Evolutionary conservation across 2,329 filamentous ascomycete genomes (phyloP).

Genomic region (Penicillium sp.): DNA sequence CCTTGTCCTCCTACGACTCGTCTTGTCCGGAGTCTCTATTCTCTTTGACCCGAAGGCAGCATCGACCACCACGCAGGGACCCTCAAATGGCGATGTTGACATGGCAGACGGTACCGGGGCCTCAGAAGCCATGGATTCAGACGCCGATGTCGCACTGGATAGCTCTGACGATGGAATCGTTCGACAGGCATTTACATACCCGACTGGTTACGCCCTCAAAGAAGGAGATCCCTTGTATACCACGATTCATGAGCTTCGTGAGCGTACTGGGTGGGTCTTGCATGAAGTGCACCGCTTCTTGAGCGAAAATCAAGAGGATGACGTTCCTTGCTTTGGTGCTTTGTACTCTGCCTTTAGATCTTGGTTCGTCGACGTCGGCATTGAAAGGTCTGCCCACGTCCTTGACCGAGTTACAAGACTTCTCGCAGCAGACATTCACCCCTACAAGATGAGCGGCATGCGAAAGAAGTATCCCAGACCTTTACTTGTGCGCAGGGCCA

Average conservation of each 20-base stretch:
- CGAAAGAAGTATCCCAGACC: conserved; percentile 91
- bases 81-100: conserved; percentile 46
- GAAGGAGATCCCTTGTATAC: conserved; percentile 66
- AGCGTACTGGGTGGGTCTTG: conserved; percentile 75
- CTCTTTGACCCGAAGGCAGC: conserved; percentile 81
- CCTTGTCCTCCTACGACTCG: conserved; percentile 81
- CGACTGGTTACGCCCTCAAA: conserved; percentile 79
- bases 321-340: conserved; percentile 91
- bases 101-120: conserved; percentile 47
- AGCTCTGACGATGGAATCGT: conserved; percentile 62
- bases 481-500: conserved; percentile 86
- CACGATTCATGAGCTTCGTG: conserved; percentile 77
- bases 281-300: conserved; percentile 85
- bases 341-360: conserved; percentile 89
- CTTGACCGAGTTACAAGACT: conserved; percentile 83
- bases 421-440: conserved; percentile 80
- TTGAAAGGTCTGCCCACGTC: conserved; percentile 91
- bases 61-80: conserved; percentile 51
- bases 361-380: conserved; percentile 97
- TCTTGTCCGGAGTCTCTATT: conserved; percentile 84
- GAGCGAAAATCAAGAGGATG: conserved; percentile 82
- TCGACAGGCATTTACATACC: conserved; percentile 83
- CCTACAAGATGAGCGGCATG: conserved; percentile 91
- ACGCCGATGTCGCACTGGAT: conserved; percentile 55
- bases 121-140: conserved; percentile 30